phyloP scores from a whole-genome alignment of 495 filamentous ascomycete genomes.

The Aspergillus asperescens region DNA sequence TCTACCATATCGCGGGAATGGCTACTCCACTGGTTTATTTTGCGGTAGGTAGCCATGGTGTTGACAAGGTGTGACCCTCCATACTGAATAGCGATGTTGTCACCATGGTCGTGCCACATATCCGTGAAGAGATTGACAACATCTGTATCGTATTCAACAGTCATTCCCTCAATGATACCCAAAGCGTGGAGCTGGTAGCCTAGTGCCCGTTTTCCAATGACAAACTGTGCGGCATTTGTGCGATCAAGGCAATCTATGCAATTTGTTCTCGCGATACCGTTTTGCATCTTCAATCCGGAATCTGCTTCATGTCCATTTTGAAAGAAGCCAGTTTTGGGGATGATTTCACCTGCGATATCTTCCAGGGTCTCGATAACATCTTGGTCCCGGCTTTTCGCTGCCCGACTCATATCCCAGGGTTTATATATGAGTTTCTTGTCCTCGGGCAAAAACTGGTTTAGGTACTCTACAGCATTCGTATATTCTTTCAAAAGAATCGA shows the following conservation, averaged over 20 bases:
- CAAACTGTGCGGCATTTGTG: conserved; percentile 96
- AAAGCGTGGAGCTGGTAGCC: conserved; percentile 90
- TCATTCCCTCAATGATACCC: conserved; percentile 73
- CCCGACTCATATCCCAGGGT: conserved; percentile 97
- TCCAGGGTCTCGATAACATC: conserved; percentile 93
- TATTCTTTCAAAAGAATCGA: conserved; percentile 87
- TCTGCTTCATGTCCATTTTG: conserved; percentile 73
- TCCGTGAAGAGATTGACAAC: conserved; percentile 92
- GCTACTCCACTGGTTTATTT: conserved; percentile 98
- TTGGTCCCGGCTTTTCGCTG: conserved; percentile 89
- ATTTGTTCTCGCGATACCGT: conserved; percentile 90
- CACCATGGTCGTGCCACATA: conserved; percentile 93
- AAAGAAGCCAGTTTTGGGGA: conserved; percentile 86
- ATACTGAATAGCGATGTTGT: conserved; percentile 96
- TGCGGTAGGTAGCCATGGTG: conserved; percentile 97
- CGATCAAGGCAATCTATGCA: conserved; percentile 97
- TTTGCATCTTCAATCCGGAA: conserved; percentile 67
- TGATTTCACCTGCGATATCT: conserved; percentile 76
- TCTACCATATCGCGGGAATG: conserved; percentile 98
- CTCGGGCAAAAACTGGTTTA: conserved; percentile 87
- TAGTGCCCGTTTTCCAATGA: conserved; percentile 92
- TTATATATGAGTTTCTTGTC: conserved; percentile 85
- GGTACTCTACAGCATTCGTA: conserved; percentile 79
- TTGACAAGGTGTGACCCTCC: conserved; percentile 97
- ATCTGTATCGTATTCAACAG: conserved; percentile 89